Evolutionary conservation across 306 rosid genomes (phyloP), one percentile per base, ranked within the genome.

Genomic region (Oemleria cerasiformis): DNA sequence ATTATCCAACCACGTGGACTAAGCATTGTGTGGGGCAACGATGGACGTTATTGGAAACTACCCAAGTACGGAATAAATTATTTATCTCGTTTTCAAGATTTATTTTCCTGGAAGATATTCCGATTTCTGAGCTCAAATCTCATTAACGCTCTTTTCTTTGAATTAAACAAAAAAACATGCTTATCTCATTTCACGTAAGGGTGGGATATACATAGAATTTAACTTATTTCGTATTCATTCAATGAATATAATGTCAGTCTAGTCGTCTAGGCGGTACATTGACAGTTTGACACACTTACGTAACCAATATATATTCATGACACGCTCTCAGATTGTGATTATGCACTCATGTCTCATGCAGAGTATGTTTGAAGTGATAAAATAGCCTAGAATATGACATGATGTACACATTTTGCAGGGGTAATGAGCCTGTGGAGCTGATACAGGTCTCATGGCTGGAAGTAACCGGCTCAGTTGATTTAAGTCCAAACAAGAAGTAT

Each of bases 381-480:
- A 30, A 30, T 2, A 1, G 36, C 3, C 36, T 30, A 30, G 36
- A 30, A 30, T 30, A 30, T 30, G 36, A 30, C 3, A 30, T 30
- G 36, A 30, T 30, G 3, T 30, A 30, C 36, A 21, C 5, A 43
- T 40, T 23, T 70, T 15, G 43, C 54, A 70, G 74, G 41, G 36
- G 10, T 2, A 4, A 4, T 0, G 51, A 6, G 0, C 0, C 25
- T 2, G 92, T 81, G 0, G 91, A 87, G 44, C 64, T 90, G 72
- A 19, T 72, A 23, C 97, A 92, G 47, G 98, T 90, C 9, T 90
- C 86, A 13, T 92, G 98, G 98, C 73, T 92, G 12, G 97, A 92
- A 66, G 90, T 92, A 58, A 85, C 96, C 0, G 83, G 88, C 0
- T 2, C 49, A 6, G 71, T 57, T 3, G 0, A 0, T 0, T 4